A percentile compares a stretch with the other conserved stretches of the same genome.
Evolutionary conservation across 2,329 filamentous ascomycete genomes (phyloP).

Genomic region (Parastagonospora avenae): DNA sequence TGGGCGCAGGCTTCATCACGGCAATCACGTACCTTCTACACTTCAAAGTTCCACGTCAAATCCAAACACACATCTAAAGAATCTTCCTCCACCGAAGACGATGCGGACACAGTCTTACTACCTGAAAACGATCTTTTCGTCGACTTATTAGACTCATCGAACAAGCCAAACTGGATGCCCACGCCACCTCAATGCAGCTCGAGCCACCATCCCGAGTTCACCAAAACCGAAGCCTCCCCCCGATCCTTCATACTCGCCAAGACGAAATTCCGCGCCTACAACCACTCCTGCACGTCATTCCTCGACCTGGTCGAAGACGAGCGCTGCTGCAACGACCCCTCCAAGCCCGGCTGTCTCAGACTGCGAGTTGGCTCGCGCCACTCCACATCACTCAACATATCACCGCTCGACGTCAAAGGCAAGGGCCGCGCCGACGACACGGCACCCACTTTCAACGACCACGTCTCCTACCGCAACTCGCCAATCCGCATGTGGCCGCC

Average conservation of each 20-base stretch:
- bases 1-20: slow-evolving; percentile 63
- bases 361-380: slow-evolving; percentile 58
- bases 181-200: slow-evolving; percentile 48
- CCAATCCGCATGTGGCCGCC: slow-evolving; percentile 44
- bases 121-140: slow-evolving; percentile 38
- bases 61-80: slow-evolving; percentile 6
- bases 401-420: slow-evolving; percentile 2
- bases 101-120: slow-evolving; percentile 12
- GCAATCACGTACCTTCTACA: slow-evolving; percentile 70
- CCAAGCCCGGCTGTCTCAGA: slow-evolving; percentile 48
- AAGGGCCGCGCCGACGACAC: slow-evolving; percentile 7
- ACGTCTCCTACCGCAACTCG: slow-evolving; percentile 33
- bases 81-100: slow-evolving; percentile 8
- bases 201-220: slow-evolving; percentile 55
- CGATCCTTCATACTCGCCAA: slow-evolving; percentile 58
- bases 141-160: slow-evolving; percentile 30
- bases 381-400: slow-evolving; percentile 31
- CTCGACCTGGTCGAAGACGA: slow-evolving; percentile 65
- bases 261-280: slow-evolving; percentile 63
- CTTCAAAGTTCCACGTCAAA: slow-evolving; percentile 57
- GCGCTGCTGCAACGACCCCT: slow-evolving; percentile 38
- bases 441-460: slow-evolving; percentile 9
- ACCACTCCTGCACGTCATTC: slow-evolving; percentile 59
- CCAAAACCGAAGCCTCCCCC: slow-evolving; percentile 51
- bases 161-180: slow-evolving; percentile 47